Percentiles rank a stretch among this genome's conserved stretches.
Evolutionary conservation across 2,329 filamentous ascomycete species (phyloP).

Genomic region (Colletotrichum cuscutae): DNA sequence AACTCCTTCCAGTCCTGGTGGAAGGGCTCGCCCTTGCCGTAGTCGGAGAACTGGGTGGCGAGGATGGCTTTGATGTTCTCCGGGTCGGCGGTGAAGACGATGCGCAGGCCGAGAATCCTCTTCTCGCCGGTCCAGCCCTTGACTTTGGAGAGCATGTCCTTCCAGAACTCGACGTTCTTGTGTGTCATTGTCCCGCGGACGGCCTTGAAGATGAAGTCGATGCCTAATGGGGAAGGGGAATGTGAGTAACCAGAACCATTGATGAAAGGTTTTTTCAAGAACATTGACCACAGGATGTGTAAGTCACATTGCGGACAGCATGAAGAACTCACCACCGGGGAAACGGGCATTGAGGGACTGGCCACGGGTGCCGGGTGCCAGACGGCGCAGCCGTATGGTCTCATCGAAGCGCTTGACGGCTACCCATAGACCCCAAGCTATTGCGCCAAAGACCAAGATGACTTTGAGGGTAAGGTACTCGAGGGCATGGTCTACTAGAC

Average conservation of each 20-base stretch:
- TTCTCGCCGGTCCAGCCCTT: constrained; percentile 69
- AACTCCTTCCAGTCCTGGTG: constrained; percentile 80
- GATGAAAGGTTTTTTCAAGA: neutral
- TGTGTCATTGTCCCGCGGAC: constrained; percentile 63
- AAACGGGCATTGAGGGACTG: constrained; percentile 46
- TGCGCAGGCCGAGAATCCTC: constrained; percentile 63
- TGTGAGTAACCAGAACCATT: neutral
- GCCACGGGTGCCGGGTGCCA: constrained; percentile 54
- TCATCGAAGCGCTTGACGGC: constrained; percentile 51
- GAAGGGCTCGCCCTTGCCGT: constrained; percentile 82
- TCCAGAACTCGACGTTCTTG: constrained; percentile 72
- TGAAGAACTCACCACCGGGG: constrained; percentile 56
- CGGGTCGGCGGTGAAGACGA: constrained; percentile 82
- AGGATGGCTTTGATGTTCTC: constrained; percentile 93
- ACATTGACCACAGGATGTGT: neutral
- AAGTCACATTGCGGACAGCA: neutral
- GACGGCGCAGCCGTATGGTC: constrained; percentile 54
- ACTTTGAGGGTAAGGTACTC: constrained; percentile 55
- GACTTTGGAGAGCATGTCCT: constrained; percentile 55
- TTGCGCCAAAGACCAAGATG: constrained; percentile 48
- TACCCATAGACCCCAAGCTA: constrained; percentile 50
- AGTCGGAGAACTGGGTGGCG: constrained; percentile 86
- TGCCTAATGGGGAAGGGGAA: constrained; percentile 48
- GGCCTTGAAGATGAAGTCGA: constrained; percentile 73
- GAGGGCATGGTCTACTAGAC: constrained; percentile 60